Evolutionary conservation across 805 yeast species (phyloP).

Genomic region (Brettanomyces nanus): DNA sequence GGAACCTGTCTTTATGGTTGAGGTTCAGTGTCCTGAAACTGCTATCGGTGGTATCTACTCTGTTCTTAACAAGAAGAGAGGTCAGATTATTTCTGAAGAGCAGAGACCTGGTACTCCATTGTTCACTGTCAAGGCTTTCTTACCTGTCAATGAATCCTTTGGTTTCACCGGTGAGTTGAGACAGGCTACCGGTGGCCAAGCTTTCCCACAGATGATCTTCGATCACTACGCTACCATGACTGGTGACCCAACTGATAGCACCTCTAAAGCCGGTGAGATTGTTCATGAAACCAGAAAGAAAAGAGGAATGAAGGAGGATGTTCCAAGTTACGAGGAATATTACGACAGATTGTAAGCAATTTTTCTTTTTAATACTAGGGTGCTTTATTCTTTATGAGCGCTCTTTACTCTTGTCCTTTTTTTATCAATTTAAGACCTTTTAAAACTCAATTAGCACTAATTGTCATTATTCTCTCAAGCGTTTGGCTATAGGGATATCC

Average conservation of each 20-base stretch:
- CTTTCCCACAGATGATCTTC: conserved; percentile 99
- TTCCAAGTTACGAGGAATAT: conserved; percentile 99
- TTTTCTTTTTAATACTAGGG: neutral
- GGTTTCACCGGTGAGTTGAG: conserved; percentile 99
- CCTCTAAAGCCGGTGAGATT: conserved; percentile 56
- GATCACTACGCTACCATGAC: conserved; percentile 93
- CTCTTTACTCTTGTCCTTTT: conserved; percentile 4
- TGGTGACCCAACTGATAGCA: conserved; percentile 90
- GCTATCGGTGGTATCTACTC: conserved; percentile 99
- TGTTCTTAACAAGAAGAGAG: conserved; percentile 98
- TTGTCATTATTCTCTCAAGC: no score
- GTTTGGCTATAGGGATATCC: no score
- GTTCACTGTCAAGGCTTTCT: conserved; percentile 99
- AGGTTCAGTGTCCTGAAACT: conserved; percentile 98
- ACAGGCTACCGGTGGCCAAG: conserved; percentile 99
- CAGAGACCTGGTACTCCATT: conserved; percentile 99
- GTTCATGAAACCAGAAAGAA: conserved; percentile 72
- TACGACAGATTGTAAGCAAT: conserved; percentile 72
- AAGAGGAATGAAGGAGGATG: conserved; percentile 93
- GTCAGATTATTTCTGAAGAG: conserved; percentile 98
- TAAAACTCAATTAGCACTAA: no score
- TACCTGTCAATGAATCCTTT: conserved; percentile 99
- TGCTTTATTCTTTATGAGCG: conserved; percentile 1
- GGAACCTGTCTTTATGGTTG: conserved; percentile 99
- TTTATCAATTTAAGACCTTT: neutral